Evolutionary conservation across 257 asterid genomes (phyloP).

Genomic region (Galeopsis tetrahit): DNA sequence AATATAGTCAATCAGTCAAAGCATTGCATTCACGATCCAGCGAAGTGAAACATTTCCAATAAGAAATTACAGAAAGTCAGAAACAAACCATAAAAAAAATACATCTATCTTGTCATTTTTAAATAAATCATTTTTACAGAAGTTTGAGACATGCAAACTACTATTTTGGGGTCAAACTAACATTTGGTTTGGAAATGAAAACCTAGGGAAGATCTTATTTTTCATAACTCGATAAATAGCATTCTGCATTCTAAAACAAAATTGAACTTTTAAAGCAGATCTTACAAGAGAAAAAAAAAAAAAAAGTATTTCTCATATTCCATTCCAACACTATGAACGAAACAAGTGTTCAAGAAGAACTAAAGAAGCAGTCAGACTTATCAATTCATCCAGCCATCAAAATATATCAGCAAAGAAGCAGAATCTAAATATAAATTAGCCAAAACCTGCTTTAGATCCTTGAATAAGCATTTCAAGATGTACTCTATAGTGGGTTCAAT

Average conservation of each 20-base stretch:
- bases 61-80: slow-evolving; percentile 5
- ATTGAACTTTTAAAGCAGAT: background rate
- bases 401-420: slow-evolving; percentile 34
- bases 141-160: slow-evolving; percentile 13
- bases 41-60: slow-evolving; percentile 10
- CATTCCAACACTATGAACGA: slow-evolving; percentile 8
- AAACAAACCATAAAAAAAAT: background rate
- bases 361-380: slow-evolving; percentile 18
- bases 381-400: slow-evolving; percentile 29
- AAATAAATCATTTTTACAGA: background rate
- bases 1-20: slow-evolving; percentile 27
- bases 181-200: slow-evolving; percentile 3
- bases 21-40: slow-evolving; percentile 22
- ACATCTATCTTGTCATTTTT: background rate
- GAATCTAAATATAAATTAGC: slow-evolving; percentile 23
- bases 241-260: slow-evolving; percentile 10
- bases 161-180: slow-evolving; percentile 5
- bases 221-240: background rate
- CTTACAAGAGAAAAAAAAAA: background rate
- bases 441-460: slow-evolving; percentile 71
- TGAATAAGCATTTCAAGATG: slow-evolving; percentile 62
- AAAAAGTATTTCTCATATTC: slow-evolving; percentile 9
- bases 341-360: slow-evolving; percentile 14
- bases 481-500: slow-evolving; percentile 82
- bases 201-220: background rate